Base-by-base conservation (phyloP, 2,329 filamentous ascomycete genomes). In the Ophiostoma ips region DNA sequence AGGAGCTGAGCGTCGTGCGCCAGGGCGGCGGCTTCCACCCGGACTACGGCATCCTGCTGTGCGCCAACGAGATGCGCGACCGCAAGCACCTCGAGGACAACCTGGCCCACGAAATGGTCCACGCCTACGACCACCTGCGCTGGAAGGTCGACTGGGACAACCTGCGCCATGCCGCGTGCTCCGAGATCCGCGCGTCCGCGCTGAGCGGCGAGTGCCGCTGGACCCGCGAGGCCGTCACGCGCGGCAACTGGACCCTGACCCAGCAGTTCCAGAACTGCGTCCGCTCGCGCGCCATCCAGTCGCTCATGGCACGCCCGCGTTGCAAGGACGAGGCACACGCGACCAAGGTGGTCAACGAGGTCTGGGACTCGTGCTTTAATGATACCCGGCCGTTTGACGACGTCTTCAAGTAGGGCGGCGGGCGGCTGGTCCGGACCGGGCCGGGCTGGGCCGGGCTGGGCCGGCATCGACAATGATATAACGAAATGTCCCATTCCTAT, bases 331-430 rank as follows among this genome's bases (percentile, higher is more conserved):
- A 94, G 59, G 80, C 81, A 13, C 86, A 96, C 58, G 92, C 92
- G 4, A 77, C 79, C 48, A 87, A 84, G 68, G 81, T 94, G 24
- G 87, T 98, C 52, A 92, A 96, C 66, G 83, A 94, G 66, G 92
- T 98, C n/a, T 98, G 90, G 87, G 89, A 95, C 58, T 95, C 88
- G 59, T 98, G 92, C 66, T 98, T 94, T 64, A 71, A 78, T 48
- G 92, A 98, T 66, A 96, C 90, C 4, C 74, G 92, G 61, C 92
- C 92, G 2, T 98, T 98, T 66, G 88, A 96, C 64, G 90, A 96
- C 64, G 88, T 98, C 49, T 98, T 95, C 65, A 81, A 87, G 64
- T 90, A 64, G 69, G n/a, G 44, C 34, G 63, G 19, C 8, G 2
- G 16, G 13, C 19, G 18, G 18, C 30, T 5, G 24, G 24, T n/a